A percentile compares a stretch with the other conserved stretches of the same genome.
phyloP scores from a whole-genome alignment of 2,329 filamentous ascomycete genomes.

The Stagonosporopsis vannaccii region DNA sequence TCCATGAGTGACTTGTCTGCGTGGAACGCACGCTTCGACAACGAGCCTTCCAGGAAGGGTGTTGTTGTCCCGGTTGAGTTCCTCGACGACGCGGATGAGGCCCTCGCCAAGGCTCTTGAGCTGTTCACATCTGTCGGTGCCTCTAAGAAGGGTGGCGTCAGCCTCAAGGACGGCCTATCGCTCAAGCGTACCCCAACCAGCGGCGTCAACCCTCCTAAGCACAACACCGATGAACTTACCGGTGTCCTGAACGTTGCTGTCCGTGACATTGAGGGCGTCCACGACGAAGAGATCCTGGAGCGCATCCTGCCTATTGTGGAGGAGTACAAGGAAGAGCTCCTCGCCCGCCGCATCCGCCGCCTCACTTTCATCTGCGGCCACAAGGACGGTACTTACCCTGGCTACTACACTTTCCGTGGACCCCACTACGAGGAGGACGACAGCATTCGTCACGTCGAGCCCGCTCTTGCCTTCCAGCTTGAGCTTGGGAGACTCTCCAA shows the following conservation, averaged over 20 bases:
- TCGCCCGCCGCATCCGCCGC: conserved; percentile 82
- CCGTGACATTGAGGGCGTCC: conserved; percentile 81
- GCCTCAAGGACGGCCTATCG: conserved; percentile 51
- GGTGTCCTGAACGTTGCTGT: conserved; percentile 93
- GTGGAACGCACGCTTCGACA: conserved; percentile 72
- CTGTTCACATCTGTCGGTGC: conserved; percentile 69
- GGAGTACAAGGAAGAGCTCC: conserved; percentile 82
- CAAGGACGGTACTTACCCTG: conserved; percentile 91
- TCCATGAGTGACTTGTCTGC: conserved; percentile 98
- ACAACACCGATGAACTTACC: conserved; percentile 78
- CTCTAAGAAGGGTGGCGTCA: conserved; percentile 62
- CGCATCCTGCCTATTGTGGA: conserved; percentile 79
- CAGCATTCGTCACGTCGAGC: conserved; percentile 96
- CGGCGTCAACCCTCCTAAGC: conserved; percentile 51
- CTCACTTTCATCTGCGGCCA: conserved; percentile 96
- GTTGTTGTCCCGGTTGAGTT: conserved; percentile 94
- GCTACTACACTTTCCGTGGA: conserved; percentile 98
- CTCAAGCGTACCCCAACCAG: conserved; percentile 71
- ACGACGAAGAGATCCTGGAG: conserved; percentile 80
- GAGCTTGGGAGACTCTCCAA: conserved; percentile 92
- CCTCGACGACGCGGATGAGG: conserved; percentile 91
- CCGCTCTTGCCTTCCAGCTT: conserved; percentile 96
- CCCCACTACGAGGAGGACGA: conserved; percentile 88
- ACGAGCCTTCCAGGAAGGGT: conserved; percentile 85
- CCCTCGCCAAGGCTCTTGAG: conserved; percentile 83